Evolutionary conservation across 2,329 filamentous ascomycete species (phyloP), one percentile per base, ranked within the genome.

Genomic region (Sclerotinia minor): DNA sequence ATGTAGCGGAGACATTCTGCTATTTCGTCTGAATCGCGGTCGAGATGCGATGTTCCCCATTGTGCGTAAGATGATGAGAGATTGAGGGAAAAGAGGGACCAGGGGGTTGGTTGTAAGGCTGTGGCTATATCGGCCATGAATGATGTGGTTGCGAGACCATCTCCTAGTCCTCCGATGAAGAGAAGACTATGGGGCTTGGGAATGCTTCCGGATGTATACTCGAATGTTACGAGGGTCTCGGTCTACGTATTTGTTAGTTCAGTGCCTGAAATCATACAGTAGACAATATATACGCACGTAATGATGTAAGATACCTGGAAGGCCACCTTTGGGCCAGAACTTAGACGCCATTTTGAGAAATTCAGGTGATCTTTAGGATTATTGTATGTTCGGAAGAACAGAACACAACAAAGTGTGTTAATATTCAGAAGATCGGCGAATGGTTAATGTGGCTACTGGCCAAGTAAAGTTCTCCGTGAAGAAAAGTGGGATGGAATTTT

Each of bases 151-250:
- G 82, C 79, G 35, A 83, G 78, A 38, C 82, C 83, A 73, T 86
- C 84, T 61, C 80, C 80, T 7, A 86, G 80, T 52, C 84, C 84
- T 65, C 82, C 83, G 68, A 85, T 76, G 78, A 82, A 85, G 70
- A 85, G 75, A 66, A 85, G 74, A 26, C 80, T 84, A 77, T 85
- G 79, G 17, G 76, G 78, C 71, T 79, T 76, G 24, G 70, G 73
- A 41, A 69, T 57, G 35, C 68, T 69, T 54, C 65, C 71, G 29
- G 77, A 74, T 8, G 77, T 77, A 67, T 79, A 80, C 69, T 80
- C 79, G 69, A 80, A 80, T 7, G 72, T 72, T 19, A 78, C 76
- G 26, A 80, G 75, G 5, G 74, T 77, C 68, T 80, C 79, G 21
- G 79, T 79, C 79, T 80, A 69, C 32, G 44, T 8, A 9, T 7